These are phyloP conservation scores for Rhizophagus clarus DNA, from an alignment of 192 early-diverging fungal genomes.

Conservation along the genomic window DNA sequence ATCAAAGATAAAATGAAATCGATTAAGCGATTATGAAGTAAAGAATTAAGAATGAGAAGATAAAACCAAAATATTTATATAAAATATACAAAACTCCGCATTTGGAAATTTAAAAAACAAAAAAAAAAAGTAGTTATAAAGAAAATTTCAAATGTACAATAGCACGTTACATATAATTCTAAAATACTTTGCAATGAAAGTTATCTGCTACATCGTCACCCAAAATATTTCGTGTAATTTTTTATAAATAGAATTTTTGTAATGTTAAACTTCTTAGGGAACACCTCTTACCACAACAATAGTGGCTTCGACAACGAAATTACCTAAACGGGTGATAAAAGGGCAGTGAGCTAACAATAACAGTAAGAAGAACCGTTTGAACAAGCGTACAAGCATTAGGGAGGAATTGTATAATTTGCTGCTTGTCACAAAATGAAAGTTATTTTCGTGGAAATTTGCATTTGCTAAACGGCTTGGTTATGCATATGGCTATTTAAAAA, in stretches of 20 bases:
- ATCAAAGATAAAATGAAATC: not conserved
- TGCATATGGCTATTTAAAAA: too few species aligned
- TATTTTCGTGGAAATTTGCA: too few species aligned
- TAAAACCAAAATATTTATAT: not conserved
- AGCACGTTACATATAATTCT: too few species aligned
- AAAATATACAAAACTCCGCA: not conserved
- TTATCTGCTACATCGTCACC: not conserved
- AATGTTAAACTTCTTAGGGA: not conserved
- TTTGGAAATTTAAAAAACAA: too few species aligned
- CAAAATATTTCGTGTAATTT: not conserved
- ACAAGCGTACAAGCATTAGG: constrained; percentile 25
- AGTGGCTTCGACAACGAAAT: constrained; percentile 32
- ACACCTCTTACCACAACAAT: constrained; percentile 42
- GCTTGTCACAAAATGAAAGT: too few species aligned
- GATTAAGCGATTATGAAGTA: not conserved
- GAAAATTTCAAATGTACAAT: too few species aligned
- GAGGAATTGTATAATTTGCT: not conserved
- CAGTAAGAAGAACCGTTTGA: constrained; percentile 18
- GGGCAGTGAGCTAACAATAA: constrained; percentile 17
- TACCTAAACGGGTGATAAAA: constrained; percentile 16
- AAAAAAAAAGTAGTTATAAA: too few species aligned
- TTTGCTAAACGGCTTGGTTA: too few species aligned
- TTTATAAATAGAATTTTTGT: not conserved
- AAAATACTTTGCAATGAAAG: not conserved
- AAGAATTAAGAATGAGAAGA: not conserved